phyloP scores from a whole-genome alignment of 768 basidiomycete genomes.

The Lactifluus echinatus region DNA sequence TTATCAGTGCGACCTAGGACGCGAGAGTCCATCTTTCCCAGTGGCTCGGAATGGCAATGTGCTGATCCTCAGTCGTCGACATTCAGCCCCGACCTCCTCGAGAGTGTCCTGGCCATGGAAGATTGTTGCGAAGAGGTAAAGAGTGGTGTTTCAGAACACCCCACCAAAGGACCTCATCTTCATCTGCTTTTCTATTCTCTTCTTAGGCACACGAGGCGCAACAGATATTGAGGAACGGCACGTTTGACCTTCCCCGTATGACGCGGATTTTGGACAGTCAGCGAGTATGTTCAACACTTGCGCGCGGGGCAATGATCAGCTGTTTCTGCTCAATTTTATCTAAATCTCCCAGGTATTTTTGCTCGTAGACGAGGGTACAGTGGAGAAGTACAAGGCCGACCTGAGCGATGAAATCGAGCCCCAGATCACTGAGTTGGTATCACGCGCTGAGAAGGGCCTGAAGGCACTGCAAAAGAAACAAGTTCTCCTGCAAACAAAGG shows the following conservation, averaged over 20 bases:
- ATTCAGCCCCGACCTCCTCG: slow-evolving; percentile 66
- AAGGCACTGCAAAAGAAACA: slow-evolving; percentile 54
- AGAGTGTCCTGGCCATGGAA: slow-evolving; percentile 72
- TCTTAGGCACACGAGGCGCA: slow-evolving; percentile 60
- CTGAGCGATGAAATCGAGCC: slow-evolving; percentile 77
- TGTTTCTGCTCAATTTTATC: neutral
- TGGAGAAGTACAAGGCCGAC: slow-evolving; percentile 66
- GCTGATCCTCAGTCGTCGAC: slow-evolving; percentile 52
- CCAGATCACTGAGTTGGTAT: slow-evolving; percentile 64
- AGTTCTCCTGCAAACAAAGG: slow-evolving; percentile 54
- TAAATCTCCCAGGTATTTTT: slow-evolving; percentile 51
- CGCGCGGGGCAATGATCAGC: neutral
- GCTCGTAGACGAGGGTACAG: slow-evolving; percentile 61
- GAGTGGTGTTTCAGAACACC: no score
- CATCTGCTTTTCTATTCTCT: neutral
- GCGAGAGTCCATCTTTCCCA: slow-evolving; percentile 62
- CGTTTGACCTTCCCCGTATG: slow-evolving; percentile 65
- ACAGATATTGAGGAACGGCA: slow-evolving; percentile 58
- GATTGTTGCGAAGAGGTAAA: slow-evolving; percentile 73
- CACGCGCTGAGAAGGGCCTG: slow-evolving; percentile 62
- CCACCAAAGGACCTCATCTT: no score
- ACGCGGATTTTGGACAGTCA: slow-evolving; percentile 58
- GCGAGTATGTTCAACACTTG: slow-evolving; percentile 37
- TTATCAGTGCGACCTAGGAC: slow-evolving; percentile 40
- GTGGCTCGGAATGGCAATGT: slow-evolving; percentile 56